phyloP scores from a whole-genome alignment of 2,329 filamentous ascomycete species.

The Fusarium stilboides region DNA sequence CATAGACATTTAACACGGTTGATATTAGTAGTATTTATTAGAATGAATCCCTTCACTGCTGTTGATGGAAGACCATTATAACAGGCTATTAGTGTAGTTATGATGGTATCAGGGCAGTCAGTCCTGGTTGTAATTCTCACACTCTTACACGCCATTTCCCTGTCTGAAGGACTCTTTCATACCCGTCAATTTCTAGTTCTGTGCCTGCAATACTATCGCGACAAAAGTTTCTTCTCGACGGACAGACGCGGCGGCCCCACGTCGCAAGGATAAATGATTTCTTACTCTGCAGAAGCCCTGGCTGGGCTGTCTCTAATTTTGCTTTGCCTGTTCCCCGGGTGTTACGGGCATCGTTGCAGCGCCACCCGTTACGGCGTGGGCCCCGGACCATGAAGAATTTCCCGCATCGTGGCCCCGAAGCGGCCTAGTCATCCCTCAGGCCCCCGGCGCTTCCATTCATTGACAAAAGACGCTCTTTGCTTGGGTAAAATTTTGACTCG shows the following conservation, averaged over 20 bases:
- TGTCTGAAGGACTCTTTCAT: too few relatives aligned
- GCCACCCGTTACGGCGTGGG: conserved; percentile 41
- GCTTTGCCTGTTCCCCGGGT: conserved; percentile 39
- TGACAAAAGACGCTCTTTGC: conserved; percentile 41
- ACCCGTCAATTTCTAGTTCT: too few relatives aligned
- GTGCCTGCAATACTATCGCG: neutral
- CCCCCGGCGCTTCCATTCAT: conserved; percentile 40
- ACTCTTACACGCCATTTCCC: too few relatives aligned
- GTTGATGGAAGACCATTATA: too few relatives aligned
- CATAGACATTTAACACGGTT: conserved; percentile 7
- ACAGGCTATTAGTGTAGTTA: too few relatives aligned
- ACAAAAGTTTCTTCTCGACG: conserved; percentile 17
- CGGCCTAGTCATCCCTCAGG: conserved; percentile 36
- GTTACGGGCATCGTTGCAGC: conserved; percentile 33
- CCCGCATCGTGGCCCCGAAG: conserved; percentile 45
- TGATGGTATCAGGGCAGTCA: too few relatives aligned
- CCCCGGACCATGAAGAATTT: conserved; percentile 48
- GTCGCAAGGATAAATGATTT: conserved; percentile 11
- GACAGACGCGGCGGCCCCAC: conserved; percentile 31
- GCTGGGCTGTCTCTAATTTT: conserved; percentile 34
- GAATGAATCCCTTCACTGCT: too few relatives aligned
- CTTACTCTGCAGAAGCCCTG: conserved; percentile 14
- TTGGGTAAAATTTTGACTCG: conserved; percentile 38
- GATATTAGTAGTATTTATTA: neutral
- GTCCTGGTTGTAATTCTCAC: too few relatives aligned